Evolutionary conservation across 768 basidiomycete genomes (phyloP).

Genomic region (Roridomyces roridus): DNA sequence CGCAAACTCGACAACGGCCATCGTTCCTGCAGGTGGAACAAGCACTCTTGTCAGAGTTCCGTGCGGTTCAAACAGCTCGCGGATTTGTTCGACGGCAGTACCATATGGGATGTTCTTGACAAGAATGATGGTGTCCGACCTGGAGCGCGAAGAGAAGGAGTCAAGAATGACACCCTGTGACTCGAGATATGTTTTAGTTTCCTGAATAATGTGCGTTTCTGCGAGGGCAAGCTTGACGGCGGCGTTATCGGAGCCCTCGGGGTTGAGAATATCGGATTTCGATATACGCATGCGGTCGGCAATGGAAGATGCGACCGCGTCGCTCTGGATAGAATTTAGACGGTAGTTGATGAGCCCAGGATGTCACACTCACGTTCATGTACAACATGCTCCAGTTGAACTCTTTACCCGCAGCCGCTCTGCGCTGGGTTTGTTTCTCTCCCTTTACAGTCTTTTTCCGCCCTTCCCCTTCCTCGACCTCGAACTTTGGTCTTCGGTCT

Average conservation of each 20-base stretch:
- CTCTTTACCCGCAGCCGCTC: slow-evolving; percentile 71
- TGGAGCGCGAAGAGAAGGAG: slow-evolving; percentile 56
- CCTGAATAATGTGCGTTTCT: slow-evolving; percentile 94
- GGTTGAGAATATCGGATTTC: slow-evolving; percentile 89
- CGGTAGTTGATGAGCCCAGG: slow-evolving; percentile 13
- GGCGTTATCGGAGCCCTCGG: slow-evolving; percentile 73
- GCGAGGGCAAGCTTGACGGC: slow-evolving; percentile 96
- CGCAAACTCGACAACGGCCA: slow-evolving; percentile 91
- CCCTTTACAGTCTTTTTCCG: slow-evolving; percentile 62
- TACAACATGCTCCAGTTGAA: slow-evolving; percentile 96
- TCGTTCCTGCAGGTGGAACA: slow-evolving; percentile 90
- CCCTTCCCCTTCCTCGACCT: slow-evolving; percentile 48
- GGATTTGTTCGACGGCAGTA: slow-evolving; percentile 77
- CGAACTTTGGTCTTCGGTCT: slow-evolving; percentile 58
- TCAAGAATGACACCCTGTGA: slow-evolving; percentile 71
- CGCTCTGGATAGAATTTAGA: slow-evolving; percentile 61
- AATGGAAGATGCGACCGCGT: slow-evolving; percentile 91
- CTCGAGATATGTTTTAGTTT: slow-evolving; percentile 92
- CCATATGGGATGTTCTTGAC: slow-evolving; percentile 98
- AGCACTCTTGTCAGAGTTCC: slow-evolving; percentile 75
- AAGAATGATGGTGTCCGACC: slow-evolving; percentile 84
- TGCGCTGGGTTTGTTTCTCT: slow-evolving; percentile 67
- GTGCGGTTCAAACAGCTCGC: slow-evolving; percentile 77
- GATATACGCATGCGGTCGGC: slow-evolving; percentile 87
- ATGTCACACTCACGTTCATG: slow-evolving; percentile 82